phyloP scores from a whole-genome alignment of 441 rosid genomes.

The Jatropha multifida region DNA sequence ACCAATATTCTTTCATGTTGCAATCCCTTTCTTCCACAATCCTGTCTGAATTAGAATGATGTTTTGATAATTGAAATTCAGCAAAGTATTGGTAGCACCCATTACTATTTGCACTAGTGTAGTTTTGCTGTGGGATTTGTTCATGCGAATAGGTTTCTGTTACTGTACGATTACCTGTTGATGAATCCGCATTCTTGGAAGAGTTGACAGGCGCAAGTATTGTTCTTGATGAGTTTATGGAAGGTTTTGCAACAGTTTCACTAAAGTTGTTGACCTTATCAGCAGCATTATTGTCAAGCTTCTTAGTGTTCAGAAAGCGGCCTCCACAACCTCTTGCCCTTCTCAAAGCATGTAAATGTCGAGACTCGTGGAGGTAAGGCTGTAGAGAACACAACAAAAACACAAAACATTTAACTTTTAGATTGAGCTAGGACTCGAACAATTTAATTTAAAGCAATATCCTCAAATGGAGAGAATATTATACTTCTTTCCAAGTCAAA shows the following conservation, averaged over 20 bases:
- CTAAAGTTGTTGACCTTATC: slow-evolving; percentile 15
- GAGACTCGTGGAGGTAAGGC: slow-evolving; percentile 96
- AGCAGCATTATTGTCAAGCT: slow-evolving; percentile 12
- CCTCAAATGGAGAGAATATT: background rate
- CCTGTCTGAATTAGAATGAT: slow-evolving; percentile 16
- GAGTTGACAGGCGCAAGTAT: background rate
- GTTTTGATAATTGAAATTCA: slow-evolving; percentile 22
- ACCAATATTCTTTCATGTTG: slow-evolving; percentile 31
- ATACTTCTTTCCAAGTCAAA: too few relatives aligned
- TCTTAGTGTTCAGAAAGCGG: slow-evolving; percentile 70
- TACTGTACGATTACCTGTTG: slow-evolving; percentile 12
- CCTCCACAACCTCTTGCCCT: slow-evolving; percentile 84
- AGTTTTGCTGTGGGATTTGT: slow-evolving; percentile 19
- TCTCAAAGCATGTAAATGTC: slow-evolving; percentile 90
- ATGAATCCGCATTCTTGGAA: slow-evolving; percentile 17
- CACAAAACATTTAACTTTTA: background rate
- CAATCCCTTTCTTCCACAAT: slow-evolving; percentile 25
- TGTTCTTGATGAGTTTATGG: slow-evolving; percentile 18
- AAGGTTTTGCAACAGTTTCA: slow-evolving; percentile 5
- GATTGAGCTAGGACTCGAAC: too few relatives aligned
- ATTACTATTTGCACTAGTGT: slow-evolving; percentile 13
- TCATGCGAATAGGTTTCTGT: slow-evolving; percentile 1
- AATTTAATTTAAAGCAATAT: background rate
- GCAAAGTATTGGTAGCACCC: slow-evolving; percentile 22
- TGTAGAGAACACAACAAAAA: slow-evolving; percentile 28